Conservation (phyloP, 192 early-diverging fungal genomes). For the Jimgerdemannia flammicorona region DNA sequence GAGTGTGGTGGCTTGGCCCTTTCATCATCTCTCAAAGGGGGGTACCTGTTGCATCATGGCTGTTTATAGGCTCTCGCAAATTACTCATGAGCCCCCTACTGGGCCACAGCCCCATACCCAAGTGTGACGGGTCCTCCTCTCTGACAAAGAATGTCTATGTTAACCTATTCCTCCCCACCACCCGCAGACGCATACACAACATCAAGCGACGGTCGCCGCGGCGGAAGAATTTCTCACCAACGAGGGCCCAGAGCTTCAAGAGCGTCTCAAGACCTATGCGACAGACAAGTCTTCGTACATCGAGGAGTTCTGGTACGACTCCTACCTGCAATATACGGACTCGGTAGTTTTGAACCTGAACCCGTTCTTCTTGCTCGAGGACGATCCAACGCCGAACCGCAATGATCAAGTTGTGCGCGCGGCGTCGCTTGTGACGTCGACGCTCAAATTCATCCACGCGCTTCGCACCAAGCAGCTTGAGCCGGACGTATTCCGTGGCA, state of each 20-base stretch:
- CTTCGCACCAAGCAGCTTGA: constrained; percentile 55
- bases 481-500: constrained; percentile 61
- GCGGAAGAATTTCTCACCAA: constrained; percentile 36
- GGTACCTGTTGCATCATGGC: too few relatives aligned
- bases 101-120: constrained; percentile 35
- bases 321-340: constrained; percentile 37
- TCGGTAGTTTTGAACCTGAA: constrained; percentile 44
- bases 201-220: constrained; percentile 31
- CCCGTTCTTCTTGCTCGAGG: constrained; percentile 46
- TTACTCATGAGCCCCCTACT: neutral
- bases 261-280: constrained; percentile 48
- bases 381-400: constrained; percentile 41
- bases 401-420: constrained; percentile 72
- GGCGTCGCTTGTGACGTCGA: constrained; percentile 60
- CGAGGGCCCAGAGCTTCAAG: constrained; percentile 52
- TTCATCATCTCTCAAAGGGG: too few relatives aligned
- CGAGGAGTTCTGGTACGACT: constrained; percentile 50
- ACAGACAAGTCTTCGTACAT: constrained; percentile 43
- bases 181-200: constrained; percentile 19
- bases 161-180: neutral
- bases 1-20: too few relatives aligned
- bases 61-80: constrained; percentile 5
- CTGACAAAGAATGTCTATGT: too few relatives aligned
- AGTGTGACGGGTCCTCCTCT: neutral
- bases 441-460: constrained; percentile 65